These are phyloP conservation scores for Coniochaeta sp. DNA, from an alignment of 2,329 filamentous ascomycete genomes.

Conservation along the genomic window DNA sequence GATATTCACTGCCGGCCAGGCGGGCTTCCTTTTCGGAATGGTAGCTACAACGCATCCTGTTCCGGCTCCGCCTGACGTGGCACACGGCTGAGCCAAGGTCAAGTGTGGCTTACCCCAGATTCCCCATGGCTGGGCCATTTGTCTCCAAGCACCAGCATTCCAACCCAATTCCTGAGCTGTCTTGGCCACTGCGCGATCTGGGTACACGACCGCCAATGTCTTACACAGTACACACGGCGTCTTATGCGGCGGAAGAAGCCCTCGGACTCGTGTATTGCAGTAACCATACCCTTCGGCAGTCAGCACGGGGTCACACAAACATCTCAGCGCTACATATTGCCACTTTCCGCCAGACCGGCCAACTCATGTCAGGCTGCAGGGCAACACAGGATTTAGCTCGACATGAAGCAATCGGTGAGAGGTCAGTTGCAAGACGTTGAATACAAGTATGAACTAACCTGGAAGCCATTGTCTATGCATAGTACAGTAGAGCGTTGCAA, in stretches of 20 bases:
- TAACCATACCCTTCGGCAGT: background rate
- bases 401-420: background rate
- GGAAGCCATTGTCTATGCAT: background rate
- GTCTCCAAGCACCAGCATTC: background rate
- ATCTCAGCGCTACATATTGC: too few relatives aligned
- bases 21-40: background rate
- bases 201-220: background rate
- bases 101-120: background rate
- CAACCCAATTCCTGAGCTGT: background rate
- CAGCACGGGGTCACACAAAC: too few relatives aligned
- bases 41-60: background rate
- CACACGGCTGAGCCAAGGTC: too few relatives aligned
- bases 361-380: background rate
- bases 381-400: background rate
- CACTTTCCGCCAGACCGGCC: too few relatives aligned
- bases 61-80: too few relatives aligned
- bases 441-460: background rate
- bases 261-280: background rate
- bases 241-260: background rate
- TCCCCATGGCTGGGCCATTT: background rate
- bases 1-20: background rate
- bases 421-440: background rate
- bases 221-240: background rate
- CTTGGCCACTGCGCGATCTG: background rate
- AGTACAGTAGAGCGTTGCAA: background rate